Percentiles rank a stretch among this genome's conserved stretches.
phyloP scores from a whole-genome alignment of 805 yeast genomes.

The Suhomyces tanzawaensis region DNA sequence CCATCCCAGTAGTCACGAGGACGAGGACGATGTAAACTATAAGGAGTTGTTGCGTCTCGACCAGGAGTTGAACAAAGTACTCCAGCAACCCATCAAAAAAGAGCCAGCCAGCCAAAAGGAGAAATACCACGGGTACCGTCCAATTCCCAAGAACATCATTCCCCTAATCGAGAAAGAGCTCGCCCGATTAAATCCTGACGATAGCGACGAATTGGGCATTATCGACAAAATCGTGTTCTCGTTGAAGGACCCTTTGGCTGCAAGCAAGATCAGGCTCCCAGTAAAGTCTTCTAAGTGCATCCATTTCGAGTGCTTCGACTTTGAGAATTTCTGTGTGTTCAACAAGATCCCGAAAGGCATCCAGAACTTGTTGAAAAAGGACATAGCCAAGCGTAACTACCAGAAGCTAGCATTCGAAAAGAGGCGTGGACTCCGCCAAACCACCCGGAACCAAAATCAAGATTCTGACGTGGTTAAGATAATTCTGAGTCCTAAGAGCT shows the following conservation, averaged over 20 bases:
- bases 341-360: slow-evolving; percentile 33
- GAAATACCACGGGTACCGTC: slow-evolving; percentile 13
- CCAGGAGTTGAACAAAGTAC: slow-evolving; percentile 1
- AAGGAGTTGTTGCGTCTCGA: not conserved
- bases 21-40: not conserved
- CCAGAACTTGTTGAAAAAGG: slow-evolving; percentile 23
- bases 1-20: not conserved
- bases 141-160: slow-evolving; percentile 28
- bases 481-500: slow-evolving; percentile 1
- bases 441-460: not conserved
- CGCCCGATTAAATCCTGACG: slow-evolving; percentile 25
- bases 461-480: not conserved
- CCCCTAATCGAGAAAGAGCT: slow-evolving; percentile 30
- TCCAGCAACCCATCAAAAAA: not conserved
- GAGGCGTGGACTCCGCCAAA: not conserved
- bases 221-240: slow-evolving; percentile 38
- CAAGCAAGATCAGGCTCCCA: slow-evolving; percentile 37
- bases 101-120: not conserved
- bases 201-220: slow-evolving; percentile 32
- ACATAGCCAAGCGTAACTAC: slow-evolving; percentile 16
- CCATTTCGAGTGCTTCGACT: slow-evolving; percentile 47
- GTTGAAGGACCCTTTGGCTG: slow-evolving; percentile 40
- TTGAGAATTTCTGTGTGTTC: slow-evolving; percentile 39
- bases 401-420: slow-evolving; percentile 11
- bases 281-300: slow-evolving; percentile 36